Base-by-base conservation (phyloP, 768 basidiomycete species). In the Galerina marginata region DNA sequence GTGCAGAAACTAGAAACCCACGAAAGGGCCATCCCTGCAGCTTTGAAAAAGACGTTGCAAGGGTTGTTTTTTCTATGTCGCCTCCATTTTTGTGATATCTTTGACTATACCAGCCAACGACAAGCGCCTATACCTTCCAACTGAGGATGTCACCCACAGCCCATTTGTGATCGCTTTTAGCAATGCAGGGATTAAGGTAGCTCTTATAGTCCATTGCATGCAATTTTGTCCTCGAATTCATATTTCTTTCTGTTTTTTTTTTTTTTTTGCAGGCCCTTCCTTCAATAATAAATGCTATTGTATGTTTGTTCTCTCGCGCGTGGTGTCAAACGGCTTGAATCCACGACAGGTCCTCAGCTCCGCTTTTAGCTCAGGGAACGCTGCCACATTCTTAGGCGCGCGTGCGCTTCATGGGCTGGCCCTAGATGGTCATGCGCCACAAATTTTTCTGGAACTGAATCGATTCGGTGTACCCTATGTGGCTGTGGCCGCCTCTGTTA, bases 161-260 rank as follows among this genome's bases (percentile, higher is more conserved):
- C 91, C 91, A 0, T 92, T 91, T 72, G 90, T 92, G 40, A 83
- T 92, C 58, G 90, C 89, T 25, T 85, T 91, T 65, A 77, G 73
- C 42, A 75, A 79, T 20, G 84, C 85, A 6, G 86, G 88, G 9
- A 83, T 89, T 70, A 85, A 83, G 71, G 85, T 75, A 16, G 62
- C 68, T 47, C n/a, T 37, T n/a, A 25, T 11, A 25, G 4, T 9
- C 10, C 39, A 14, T 29, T 12, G 9, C 14, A 14, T 45, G 39
- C 14, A 52, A 15, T 12, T 25, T 46, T 58, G 20, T 25, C 37
- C 42, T 29, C 29, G 42, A 29, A n/a, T 29, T 48, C 20, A 15
- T 26, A 33, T 16, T 16, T 54, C 20, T 20, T 20, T 20, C 20
- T 20, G 20, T 47, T 7, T 46, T 50, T 23, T 58, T 26, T 16